Evolutionary conservation across 1,284 basidiomycete genomes (phyloP), one percentile per base, ranked within the genome.

Genomic region (Chondrostereum purpureum): DNA sequence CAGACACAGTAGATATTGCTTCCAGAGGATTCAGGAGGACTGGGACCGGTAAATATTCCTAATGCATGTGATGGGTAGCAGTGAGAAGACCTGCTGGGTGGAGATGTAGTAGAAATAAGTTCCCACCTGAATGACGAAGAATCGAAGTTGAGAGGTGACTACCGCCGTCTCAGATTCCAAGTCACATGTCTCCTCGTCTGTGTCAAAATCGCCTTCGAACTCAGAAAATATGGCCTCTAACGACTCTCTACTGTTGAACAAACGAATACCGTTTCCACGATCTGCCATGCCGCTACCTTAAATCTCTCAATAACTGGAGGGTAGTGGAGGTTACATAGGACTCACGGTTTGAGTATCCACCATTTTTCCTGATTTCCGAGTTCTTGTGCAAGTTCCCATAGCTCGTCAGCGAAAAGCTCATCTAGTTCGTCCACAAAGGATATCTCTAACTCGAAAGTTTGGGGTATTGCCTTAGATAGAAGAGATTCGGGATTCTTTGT

Each of bases 351-450:
- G 44, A 99, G 65, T 47, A 97, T 94, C 75, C 83, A 97, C 92
- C 93, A 92, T 49, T 69, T 78, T 5, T 63, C 55, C 1, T 66
- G 61, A 31, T 62, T 61, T 20, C 80, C 74, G 23, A 97, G 71
- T 20, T 73, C 68, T 45, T 77, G 66, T 2, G 75, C 78, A 8
- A 99, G 75, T 45, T 97, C 93, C 72, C 86, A 99, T 19, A 99
- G 73, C 50, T 99, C 96, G 61, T 99, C 95, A 39, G 80, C 67
- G 75, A 94, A 89, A 58, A 94, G 72, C 62, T 98, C 96, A 56
- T 98, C 93, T 8, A 99, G 75, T 58, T 99, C 95, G 64, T 99
- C 95, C 1, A 88, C 88, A 60, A 88, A 95, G 20, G 88, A 84
- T 20, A 98, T 73, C 53, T 97, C 92, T 43, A 98, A 72, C 45